Percentiles rank a stretch among this genome's conserved stretches.
Conservation (phyloP, 1,284 basidiomycete species). For the Papiliotrema flavescens region DNA sequence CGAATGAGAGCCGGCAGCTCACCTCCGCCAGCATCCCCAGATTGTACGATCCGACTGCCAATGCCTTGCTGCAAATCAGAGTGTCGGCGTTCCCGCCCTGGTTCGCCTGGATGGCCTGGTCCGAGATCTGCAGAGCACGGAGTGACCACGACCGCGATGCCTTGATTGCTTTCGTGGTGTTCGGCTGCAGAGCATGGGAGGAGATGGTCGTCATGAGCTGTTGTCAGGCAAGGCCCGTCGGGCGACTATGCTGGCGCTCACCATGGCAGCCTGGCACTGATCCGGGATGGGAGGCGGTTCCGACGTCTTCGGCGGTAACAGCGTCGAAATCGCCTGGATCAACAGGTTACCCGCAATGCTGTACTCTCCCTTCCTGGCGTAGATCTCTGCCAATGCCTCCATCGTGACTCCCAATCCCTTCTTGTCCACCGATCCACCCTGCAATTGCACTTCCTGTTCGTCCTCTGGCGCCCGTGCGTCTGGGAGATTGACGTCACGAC, state of each 20-base stretch:
- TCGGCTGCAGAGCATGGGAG: slow-evolving; percentile 39
- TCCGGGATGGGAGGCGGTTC: slow-evolving; percentile 28
- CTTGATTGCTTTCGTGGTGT: slow-evolving; percentile 32
- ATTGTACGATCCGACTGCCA: slow-evolving; percentile 41
- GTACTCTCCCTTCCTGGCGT: slow-evolving; percentile 38
- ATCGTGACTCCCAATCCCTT: slow-evolving; percentile 48
- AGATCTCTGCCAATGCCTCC: slow-evolving; percentile 46
- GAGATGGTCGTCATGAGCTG: slow-evolving; percentile 48
- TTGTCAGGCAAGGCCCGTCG: not conserved
- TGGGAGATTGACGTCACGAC: slow-evolving; percentile 35
- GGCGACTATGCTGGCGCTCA: slow-evolving; percentile 11
- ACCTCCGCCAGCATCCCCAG: slow-evolving; percentile 48
- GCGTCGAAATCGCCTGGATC: slow-evolving; percentile 42
- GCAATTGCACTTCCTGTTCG: slow-evolving; percentile 13
- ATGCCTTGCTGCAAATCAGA: slow-evolving; percentile 36
- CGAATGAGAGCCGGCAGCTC: slow-evolving; percentile 4
- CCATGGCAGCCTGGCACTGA: slow-evolving; percentile 44
- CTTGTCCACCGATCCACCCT: slow-evolving; percentile 36
- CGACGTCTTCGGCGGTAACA: slow-evolving; percentile 35
- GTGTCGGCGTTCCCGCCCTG: slow-evolving; percentile 6
- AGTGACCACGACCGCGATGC: slow-evolving; percentile 43
- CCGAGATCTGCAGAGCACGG: slow-evolving; percentile 37
- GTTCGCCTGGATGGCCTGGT: slow-evolving; percentile 27
- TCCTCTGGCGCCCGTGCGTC: not conserved
- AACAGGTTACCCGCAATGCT: slow-evolving; percentile 43